Percentiles rank a stretch among this genome's conserved stretches.
These are phyloP conservation scores for Uromyces viciae-fabae DNA, from an alignment of 1,284 basidiomycete genomes.

Conservation along the genomic window DNA sequence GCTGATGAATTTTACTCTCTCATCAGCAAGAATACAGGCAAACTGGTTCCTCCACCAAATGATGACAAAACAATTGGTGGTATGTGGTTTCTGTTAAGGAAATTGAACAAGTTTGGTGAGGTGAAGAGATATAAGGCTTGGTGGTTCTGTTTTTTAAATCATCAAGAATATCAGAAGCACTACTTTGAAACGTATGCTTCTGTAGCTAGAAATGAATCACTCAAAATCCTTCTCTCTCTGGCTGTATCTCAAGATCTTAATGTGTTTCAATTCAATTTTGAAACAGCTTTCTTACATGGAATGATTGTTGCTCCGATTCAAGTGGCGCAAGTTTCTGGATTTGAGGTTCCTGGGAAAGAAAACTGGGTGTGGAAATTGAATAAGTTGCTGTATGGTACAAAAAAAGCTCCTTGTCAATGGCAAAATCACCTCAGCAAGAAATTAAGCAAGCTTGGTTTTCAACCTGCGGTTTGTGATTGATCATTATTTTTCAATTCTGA, in stretches of 20 bases:
- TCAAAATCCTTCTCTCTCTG: background rate
- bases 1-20: too few species aligned
- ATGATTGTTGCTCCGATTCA: background rate
- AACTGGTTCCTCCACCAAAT: too few species aligned
- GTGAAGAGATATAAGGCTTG: background rate
- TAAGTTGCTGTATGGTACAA: conserved; percentile 23
- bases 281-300: background rate
- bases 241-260: background rate
- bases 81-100: conserved; percentile 5
- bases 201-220: background rate
- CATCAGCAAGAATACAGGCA: too few species aligned
- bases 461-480: background rate
- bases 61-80: conserved; percentile 9
- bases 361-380: conserved; percentile 25
- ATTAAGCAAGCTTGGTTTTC: background rate
- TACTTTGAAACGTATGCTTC: conserved; percentile 18
- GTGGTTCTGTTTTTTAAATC: background rate
- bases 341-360: background rate
- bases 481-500: background rate
- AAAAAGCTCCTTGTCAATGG: conserved; percentile 15
- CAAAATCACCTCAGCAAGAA: background rate
- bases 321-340: background rate
- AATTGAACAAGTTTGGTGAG: background rate
- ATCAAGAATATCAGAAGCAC: background rate
- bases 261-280: conserved; percentile 1